Evolutionary conservation across 2,329 filamentous ascomycete species (phyloP).

Genomic region (Fusarium sp.): DNA sequence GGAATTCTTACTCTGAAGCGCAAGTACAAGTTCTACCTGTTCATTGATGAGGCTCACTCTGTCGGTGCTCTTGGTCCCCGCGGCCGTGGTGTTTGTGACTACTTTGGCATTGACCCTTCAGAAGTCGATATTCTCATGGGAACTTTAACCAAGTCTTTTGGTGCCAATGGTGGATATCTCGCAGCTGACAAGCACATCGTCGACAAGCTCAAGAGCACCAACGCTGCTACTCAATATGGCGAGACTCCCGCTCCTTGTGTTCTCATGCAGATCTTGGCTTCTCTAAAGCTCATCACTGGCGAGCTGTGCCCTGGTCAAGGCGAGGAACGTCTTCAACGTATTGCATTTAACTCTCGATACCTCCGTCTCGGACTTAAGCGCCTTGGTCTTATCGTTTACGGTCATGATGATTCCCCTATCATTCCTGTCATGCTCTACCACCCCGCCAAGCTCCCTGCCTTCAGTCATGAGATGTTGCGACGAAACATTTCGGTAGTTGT

Average conservation of each 20-base stretch:
- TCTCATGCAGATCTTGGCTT: conserved; percentile 88
- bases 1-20: conserved; percentile 88
- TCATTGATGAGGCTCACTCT: conserved; percentile 96
- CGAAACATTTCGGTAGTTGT: conserved; percentile 98
- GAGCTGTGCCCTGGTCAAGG: conserved; percentile 91
- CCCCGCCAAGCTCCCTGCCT: conserved; percentile 98
- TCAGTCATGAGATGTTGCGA: conserved; percentile 98
- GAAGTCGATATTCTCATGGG: conserved; percentile 98
- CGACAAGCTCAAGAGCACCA: conserved; percentile 88
- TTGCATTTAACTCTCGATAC: conserved; percentile 98
- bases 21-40: conserved; percentile 97
- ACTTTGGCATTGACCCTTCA: conserved; percentile 89
- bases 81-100: conserved; percentile 95
- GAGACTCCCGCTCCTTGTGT: conserved; percentile 91
- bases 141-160: conserved; percentile 97
- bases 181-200: conserved; percentile 91
- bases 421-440: conserved; percentile 96
- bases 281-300: conserved; percentile 89
- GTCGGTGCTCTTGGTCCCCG: conserved; percentile 90
- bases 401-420: conserved; percentile 97
- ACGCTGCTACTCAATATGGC: conserved; percentile 87
- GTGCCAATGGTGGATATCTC: conserved; percentile 96
- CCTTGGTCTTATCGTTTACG: conserved; percentile 95
- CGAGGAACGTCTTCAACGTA: conserved; percentile 92
- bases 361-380: conserved; percentile 97